Evolutionary conservation across 208 protist genomes (phyloP).

Genomic region (Leishmania mexicana): DNA sequence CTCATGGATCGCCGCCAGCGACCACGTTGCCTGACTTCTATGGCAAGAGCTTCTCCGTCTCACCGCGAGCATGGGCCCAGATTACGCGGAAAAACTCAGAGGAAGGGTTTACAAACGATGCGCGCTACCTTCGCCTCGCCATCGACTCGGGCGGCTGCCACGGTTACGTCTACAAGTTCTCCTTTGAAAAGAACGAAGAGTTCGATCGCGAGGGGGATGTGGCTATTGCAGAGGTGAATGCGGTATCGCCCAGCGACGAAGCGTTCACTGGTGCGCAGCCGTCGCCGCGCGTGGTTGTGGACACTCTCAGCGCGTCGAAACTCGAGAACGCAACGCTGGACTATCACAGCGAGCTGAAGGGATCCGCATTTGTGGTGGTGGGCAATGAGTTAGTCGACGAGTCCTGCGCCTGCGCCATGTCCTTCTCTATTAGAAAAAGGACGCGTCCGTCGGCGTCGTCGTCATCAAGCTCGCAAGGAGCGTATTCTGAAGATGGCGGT

Average conservation of each 20-base stretch:
- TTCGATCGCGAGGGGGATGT: constrained; percentile 74
- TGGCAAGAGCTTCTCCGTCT: constrained; percentile 76
- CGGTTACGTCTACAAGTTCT: constrained; percentile 90
- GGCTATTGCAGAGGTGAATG: constrained; percentile 62
- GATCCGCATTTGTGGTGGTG: constrained; percentile 86
- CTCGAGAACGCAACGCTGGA: constrained; percentile 77
- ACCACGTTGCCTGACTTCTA: constrained; percentile 56
- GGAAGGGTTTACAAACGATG: constrained; percentile 78
- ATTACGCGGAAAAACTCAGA: constrained; percentile 76
- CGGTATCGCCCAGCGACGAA: constrained; percentile 25
- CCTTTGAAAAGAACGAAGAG: constrained; percentile 54
- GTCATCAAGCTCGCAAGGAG: neutral
- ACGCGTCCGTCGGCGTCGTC: constrained; percentile 4
- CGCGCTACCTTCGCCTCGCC: constrained; percentile 74
- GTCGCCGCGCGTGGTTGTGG: constrained; percentile 66
- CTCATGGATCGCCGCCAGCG: neutral
- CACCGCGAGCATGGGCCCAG: constrained; percentile 65
- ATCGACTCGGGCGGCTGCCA: constrained; percentile 91
- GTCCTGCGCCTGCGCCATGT: constrained; percentile 89
- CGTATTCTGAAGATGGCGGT: neutral
- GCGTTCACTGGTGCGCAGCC: constrained; percentile 33
- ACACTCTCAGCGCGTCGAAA: constrained; percentile 72
- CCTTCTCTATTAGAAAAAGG: constrained; percentile 83
- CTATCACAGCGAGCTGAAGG: constrained; percentile 91
- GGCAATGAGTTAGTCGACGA: constrained; percentile 91